These are phyloP conservation scores for Hericium rajendrae DNA, from an alignment of 768 basidiomycete species.

Conservation along the genomic window DNA sequence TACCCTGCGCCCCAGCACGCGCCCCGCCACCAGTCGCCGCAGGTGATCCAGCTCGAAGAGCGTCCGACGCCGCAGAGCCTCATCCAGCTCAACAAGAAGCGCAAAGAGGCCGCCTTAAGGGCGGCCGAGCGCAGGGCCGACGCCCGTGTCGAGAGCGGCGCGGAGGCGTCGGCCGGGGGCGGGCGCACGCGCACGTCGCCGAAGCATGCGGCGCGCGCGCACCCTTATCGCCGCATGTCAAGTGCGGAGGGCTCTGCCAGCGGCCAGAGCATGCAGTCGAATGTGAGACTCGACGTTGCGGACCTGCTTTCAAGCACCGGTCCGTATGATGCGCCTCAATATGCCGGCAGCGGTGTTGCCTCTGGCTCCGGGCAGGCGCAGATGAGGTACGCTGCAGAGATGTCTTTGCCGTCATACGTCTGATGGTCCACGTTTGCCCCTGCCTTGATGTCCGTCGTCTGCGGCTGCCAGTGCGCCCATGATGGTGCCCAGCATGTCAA, in stretches of 20 bases:
- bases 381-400: slow-evolving; percentile 12
- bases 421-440: background rate
- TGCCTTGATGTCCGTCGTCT: slow-evolving; percentile 3
- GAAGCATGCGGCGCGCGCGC: slow-evolving; percentile 8
- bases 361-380: slow-evolving; percentile 6
- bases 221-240: slow-evolving; percentile 13
- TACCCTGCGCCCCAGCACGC: slow-evolving; percentile 7
- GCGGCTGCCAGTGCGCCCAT: slow-evolving; percentile 7
- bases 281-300: background rate
- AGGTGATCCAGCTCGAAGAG: slow-evolving; percentile 14
- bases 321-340: background rate
- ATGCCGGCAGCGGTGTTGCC: background rate
- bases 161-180: background rate
- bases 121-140: slow-evolving; percentile 11
- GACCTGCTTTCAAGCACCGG: background rate
- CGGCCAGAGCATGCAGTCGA: slow-evolving; percentile 6
- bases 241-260: slow-evolving; percentile 9
- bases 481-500: slow-evolving; percentile 1
- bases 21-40: slow-evolving; percentile 5
- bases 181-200: slow-evolving; percentile 5
- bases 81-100: slow-evolving; percentile 13
- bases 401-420: background rate
- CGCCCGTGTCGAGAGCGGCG: slow-evolving; percentile 5
- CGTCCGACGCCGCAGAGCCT: slow-evolving; percentile 10
- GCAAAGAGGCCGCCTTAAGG: slow-evolving; percentile 1